A percentile compares a stretch with the other conserved stretches of the same genome.
Conservation (phyloP, 2,329 filamentous ascomycete species). For the Beauveria rudraprayagi region DNA sequence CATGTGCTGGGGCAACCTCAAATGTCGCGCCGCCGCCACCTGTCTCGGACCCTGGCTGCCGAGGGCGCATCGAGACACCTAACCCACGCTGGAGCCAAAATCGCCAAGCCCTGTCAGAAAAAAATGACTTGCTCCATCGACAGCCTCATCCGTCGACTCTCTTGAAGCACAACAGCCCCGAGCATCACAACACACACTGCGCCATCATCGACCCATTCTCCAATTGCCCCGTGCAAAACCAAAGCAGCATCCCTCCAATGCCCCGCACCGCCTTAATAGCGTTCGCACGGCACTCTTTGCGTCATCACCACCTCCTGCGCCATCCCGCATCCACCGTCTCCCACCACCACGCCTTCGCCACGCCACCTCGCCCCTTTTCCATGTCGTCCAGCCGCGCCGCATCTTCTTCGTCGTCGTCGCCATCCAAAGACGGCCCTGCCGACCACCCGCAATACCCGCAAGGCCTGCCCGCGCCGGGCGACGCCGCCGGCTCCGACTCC, state of each 20-base stretch:
- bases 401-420: neutral
- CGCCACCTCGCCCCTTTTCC: neutral
- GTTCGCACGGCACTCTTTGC: neutral
- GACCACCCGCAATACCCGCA: neutral
- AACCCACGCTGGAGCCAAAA: slow-evolving; percentile 3
- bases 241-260: neutral
- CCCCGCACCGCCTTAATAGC: neutral
- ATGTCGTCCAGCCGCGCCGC: neutral
- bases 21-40: neutral
- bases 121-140: neutral
- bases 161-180: neutral
- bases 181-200: neutral
- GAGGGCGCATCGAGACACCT: neutral
- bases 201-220: neutral
- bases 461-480: slow-evolving; percentile 21
- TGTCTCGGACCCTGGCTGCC: slow-evolving; percentile 8
- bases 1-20: too few relatives aligned
- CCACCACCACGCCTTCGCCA: neutral
- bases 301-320: neutral
- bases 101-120: neutral
- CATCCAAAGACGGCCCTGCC: neutral
- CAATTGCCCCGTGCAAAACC: neutral
- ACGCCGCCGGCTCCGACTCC: slow-evolving; percentile 11
- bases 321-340: neutral
- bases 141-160: neutral